Evolutionary conservation across 2,329 filamentous ascomycete genomes (phyloP).

Genomic region (Thielaviopsis euricoi): DNA sequence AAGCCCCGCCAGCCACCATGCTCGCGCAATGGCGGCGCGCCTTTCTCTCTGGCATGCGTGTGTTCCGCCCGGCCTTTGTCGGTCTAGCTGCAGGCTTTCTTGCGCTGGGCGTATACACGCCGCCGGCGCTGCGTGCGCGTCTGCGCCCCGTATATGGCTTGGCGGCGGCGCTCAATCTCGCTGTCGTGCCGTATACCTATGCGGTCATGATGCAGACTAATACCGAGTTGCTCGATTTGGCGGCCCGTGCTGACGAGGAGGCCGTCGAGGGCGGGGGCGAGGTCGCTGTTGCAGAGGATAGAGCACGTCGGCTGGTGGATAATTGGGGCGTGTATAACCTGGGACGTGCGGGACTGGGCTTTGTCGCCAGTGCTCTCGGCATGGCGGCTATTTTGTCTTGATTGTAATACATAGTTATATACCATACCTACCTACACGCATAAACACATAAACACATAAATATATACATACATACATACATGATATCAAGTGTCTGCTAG

Average conservation of each 20-base stretch:
- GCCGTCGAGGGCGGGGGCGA: background rate
- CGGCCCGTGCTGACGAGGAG: background rate
- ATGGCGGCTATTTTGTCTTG: slow-evolving; percentile 2
- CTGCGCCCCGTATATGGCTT: too few species aligned
- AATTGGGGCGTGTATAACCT: slow-evolving; percentile 9
- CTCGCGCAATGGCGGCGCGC: slow-evolving; percentile 8
- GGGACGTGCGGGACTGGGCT: slow-evolving; percentile 3
- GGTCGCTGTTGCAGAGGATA: background rate
- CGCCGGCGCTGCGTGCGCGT: background rate
- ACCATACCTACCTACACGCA: too few species aligned
- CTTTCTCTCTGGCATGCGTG: background rate
- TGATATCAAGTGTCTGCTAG: slow-evolving; percentile 3
- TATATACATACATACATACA: too few species aligned
- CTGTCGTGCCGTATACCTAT: slow-evolving; percentile 6
- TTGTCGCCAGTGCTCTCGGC: background rate
- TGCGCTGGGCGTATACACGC: background rate
- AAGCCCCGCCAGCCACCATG: slow-evolving; percentile 5
- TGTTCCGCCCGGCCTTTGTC: slow-evolving; percentile 5
- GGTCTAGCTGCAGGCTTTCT: background rate
- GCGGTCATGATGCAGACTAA: slow-evolving; percentile 6
- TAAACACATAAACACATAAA: too few species aligned
- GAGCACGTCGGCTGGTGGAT: slow-evolving; percentile 3
- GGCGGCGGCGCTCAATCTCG: background rate
- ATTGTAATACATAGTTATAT: background rate
- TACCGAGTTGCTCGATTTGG: slow-evolving; percentile 2